Conservation (phyloP, 176 grass and related monocot genomes). For the Avena eriantha region DNA sequence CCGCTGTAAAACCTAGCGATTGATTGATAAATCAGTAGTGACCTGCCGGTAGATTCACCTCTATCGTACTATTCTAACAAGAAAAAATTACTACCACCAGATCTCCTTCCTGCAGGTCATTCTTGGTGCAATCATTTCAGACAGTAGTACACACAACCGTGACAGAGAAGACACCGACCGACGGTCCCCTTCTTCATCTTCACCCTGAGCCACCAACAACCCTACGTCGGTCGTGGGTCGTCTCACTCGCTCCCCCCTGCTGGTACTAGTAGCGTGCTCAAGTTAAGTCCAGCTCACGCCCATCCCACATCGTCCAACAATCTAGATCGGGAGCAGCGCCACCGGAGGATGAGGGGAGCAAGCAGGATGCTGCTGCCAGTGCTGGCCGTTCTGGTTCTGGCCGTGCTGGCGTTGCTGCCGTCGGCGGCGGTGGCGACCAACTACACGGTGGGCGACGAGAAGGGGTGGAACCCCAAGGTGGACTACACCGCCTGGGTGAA, state of each 20-base stretch:
- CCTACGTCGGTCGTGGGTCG: not conserved
- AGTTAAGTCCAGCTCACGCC: constrained; percentile 9
- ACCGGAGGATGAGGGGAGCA: not conserved
- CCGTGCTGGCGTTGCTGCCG: constrained; percentile 34
- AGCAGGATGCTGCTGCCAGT: not conserved
- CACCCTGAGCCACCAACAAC: constrained; percentile 12
- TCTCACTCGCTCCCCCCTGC: not conserved
- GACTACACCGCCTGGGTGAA: constrained; percentile 95
- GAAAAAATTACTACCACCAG: constrained; percentile 19
- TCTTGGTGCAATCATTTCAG: not conserved
- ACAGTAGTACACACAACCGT: constrained; percentile 10
- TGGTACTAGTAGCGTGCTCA: not conserved
- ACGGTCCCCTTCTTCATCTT: constrained; percentile 26
- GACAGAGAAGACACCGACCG: constrained; percentile 29
- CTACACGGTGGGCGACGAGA: constrained; percentile 87
- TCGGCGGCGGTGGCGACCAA: constrained; percentile 51
- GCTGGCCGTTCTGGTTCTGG: not conserved
- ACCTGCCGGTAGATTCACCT: not conserved
- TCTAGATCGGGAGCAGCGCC: constrained; percentile 29
- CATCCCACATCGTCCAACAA: not conserved
- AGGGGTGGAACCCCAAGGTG: constrained; percentile 93
- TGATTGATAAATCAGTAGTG: not conserved
- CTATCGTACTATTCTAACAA: not conserved
- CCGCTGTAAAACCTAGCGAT: not conserved
- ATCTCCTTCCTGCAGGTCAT: not conserved